Evolutionary conservation across 441 rosid genomes (phyloP).

Genomic region (Adansonia gregorii): DNA sequence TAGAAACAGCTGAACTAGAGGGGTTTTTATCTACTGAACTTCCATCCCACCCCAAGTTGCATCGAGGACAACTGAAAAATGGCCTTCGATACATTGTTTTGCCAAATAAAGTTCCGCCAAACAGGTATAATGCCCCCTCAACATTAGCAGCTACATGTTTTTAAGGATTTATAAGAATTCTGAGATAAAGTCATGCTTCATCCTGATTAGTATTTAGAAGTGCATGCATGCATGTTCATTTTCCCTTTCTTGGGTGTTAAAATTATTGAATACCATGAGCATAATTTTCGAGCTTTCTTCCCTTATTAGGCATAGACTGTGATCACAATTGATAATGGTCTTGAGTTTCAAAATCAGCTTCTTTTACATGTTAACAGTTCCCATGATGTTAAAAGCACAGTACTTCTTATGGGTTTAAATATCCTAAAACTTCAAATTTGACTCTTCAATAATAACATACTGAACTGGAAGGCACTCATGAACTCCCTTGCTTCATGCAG

Average conservation of each 20-base stretch:
- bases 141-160: conserved; percentile 20
- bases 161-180: conserved; percentile 11
- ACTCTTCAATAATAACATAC: conserved; percentile 3
- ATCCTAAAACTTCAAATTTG: conserved; percentile 20
- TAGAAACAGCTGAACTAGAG: conserved; percentile 50
- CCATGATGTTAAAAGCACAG: neutral
- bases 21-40: conserved; percentile 72
- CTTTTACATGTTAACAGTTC: neutral
- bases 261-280: conserved; percentile 7
- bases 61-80: conserved; percentile 82
- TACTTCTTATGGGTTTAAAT: neutral
- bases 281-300: neutral
- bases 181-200: neutral
- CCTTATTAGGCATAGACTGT: neutral
- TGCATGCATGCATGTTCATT: neutral
- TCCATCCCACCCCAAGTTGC: conserved; percentile 88
- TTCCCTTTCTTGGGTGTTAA: conserved; percentile 13
- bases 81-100: conserved; percentile 95
- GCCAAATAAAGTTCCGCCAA: conserved; percentile 95
- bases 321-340: neutral
- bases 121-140: conserved; percentile 56
- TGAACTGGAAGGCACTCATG: conserved; percentile 16
- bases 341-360: conserved; percentile 17
- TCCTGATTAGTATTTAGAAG: neutral
- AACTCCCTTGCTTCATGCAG: neutral